These are phyloP conservation scores for Oldenlandia corymbosa DNA, from an alignment of 257 asterid genomes.

Conservation along the genomic window DNA sequence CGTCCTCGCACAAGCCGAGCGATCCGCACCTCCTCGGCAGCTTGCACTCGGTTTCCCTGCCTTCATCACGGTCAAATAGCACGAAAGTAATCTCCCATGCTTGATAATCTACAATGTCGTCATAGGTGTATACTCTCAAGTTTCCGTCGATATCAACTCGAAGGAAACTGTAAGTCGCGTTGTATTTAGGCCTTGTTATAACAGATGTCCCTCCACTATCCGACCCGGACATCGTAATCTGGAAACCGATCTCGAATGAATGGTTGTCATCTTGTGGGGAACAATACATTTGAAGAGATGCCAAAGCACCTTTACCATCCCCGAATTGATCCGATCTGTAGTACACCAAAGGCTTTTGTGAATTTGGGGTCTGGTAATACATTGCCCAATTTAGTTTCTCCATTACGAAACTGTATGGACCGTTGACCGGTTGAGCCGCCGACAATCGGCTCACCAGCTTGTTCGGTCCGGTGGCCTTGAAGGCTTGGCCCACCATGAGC, in stretches of 20 bases:
- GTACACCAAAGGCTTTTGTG: conserved; percentile 9
- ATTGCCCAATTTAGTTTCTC: conserved; percentile 14
- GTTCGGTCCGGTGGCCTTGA: conserved; percentile 16
- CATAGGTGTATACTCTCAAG: conserved; percentile 32
- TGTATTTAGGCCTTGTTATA: conserved; percentile 38
- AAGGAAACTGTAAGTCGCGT: conserved; percentile 33
- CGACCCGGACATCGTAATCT: conserved; percentile 20
- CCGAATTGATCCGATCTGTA: conserved; percentile 34
- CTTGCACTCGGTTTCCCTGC: conserved; percentile 17
- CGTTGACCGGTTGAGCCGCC: conserved; percentile 9
- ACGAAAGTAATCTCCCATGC: conserved; percentile 32
- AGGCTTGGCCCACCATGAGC: conserved; percentile 27
- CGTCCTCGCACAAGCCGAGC: conserved; percentile 29
- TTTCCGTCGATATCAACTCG: conserved; percentile 42
- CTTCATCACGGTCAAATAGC: conserved; percentile 16
- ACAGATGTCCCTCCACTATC: conserved; percentile 19
- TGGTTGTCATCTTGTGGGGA: conserved; percentile 15
- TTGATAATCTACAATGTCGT: conserved; percentile 32
- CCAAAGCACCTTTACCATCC: conserved; percentile 21
- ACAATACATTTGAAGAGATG: conserved; percentile 22
- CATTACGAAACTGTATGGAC: conserved; percentile 22
- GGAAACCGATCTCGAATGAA: conserved; percentile 37
- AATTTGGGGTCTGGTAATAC: conserved; percentile 15
- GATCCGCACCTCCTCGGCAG: conserved; percentile 37
- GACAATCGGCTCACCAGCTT: conserved; percentile 22